Conservation (phyloP, 768 basidiomycete genomes). For the Mycena capillaripes region DNA sequence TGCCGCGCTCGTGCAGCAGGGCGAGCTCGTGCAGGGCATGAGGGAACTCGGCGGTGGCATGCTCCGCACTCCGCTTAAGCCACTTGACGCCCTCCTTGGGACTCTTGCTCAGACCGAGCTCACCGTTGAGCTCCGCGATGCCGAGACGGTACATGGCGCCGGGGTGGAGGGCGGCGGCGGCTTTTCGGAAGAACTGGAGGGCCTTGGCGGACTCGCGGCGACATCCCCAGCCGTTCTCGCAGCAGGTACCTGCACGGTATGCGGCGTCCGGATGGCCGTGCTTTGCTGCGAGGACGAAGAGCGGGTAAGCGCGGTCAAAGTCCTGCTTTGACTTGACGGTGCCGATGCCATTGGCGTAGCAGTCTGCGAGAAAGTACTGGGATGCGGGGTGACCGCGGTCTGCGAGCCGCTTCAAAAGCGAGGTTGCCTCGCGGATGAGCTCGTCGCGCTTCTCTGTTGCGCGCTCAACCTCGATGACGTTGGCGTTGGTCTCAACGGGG, state of each 20-base stretch:
- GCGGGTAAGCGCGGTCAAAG: slow-evolving; percentile 96
- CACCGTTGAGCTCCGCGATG: slow-evolving; percentile 95
- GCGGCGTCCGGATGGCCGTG: slow-evolving; percentile 97
- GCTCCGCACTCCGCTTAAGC: slow-evolving; percentile 97
- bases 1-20: slow-evolving; percentile 95
- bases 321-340: slow-evolving; percentile 92
- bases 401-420: slow-evolving; percentile 90
- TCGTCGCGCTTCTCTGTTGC: slow-evolving; percentile 88
- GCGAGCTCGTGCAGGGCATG: slow-evolving; percentile 97
- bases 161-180: slow-evolving; percentile 90
- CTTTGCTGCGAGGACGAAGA: slow-evolving; percentile 96
- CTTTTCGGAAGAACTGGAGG: slow-evolving; percentile 93
- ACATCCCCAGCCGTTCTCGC: slow-evolving; percentile 99
- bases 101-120: slow-evolving; percentile 86
- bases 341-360: slow-evolving; percentile 98
- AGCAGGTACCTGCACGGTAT: slow-evolving; percentile 96
- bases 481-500: slow-evolving; percentile 76
- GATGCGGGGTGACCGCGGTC: slow-evolving; percentile 95
- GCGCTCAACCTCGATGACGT: slow-evolving; percentile 85
- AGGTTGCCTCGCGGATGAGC: slow-evolving; percentile 88
- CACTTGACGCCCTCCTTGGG: slow-evolving; percentile 99
- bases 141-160: slow-evolving; percentile 98
- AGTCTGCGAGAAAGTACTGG: slow-evolving; percentile 98
- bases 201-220: slow-evolving; percentile 93
- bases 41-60: slow-evolving; percentile 94